Evolutionary conservation across 73 alveolate genomes (phyloP).

Genomic region (Loxodes magnus): DNA sequence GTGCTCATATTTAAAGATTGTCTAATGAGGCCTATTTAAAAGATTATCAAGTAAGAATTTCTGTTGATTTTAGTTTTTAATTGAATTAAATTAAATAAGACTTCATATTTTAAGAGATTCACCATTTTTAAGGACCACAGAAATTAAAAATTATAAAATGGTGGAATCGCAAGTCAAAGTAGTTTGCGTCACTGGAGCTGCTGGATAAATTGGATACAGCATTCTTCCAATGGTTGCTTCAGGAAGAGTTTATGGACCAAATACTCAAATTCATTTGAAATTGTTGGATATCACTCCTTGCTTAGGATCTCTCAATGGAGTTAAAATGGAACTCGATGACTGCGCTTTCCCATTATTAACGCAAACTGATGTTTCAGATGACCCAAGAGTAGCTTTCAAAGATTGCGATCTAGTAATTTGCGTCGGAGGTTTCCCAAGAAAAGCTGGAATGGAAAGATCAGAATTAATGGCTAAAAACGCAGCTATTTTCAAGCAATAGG

Average conservation of each 20-base stretch:
- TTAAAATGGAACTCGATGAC: constrained; percentile 88
- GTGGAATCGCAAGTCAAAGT: no score
- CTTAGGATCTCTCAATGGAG: constrained; percentile 40
- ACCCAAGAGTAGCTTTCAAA: constrained; percentile 80
- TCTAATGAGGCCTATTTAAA: no score
- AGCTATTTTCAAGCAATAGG: constrained; percentile 43
- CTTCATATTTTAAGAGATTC: no score
- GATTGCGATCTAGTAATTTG: constrained; percentile 82
- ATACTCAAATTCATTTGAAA: constrained; percentile 39
- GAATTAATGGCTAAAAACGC: constrained; percentile 79
- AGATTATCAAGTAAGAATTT: no score
- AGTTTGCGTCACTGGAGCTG: constrained; percentile 83
- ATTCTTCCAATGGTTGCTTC: constrained; percentile 52
- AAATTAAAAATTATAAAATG: no score
- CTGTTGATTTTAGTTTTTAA: no score
- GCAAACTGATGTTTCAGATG: constrained; percentile 67
- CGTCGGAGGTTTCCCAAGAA: constrained; percentile 96
- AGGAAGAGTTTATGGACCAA: constrained; percentile 65
- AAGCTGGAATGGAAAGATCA: constrained; percentile 97
- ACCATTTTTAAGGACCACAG: no score
- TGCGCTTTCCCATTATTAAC: constrained; percentile 89
- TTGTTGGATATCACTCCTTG: constrained; percentile 56
- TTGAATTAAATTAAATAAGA: no score
- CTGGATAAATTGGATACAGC: constrained; percentile 73
- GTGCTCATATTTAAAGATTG: no score